Conservation (phyloP, 345 rosid genomes). For the Excoecaria cochinchinensis region DNA sequence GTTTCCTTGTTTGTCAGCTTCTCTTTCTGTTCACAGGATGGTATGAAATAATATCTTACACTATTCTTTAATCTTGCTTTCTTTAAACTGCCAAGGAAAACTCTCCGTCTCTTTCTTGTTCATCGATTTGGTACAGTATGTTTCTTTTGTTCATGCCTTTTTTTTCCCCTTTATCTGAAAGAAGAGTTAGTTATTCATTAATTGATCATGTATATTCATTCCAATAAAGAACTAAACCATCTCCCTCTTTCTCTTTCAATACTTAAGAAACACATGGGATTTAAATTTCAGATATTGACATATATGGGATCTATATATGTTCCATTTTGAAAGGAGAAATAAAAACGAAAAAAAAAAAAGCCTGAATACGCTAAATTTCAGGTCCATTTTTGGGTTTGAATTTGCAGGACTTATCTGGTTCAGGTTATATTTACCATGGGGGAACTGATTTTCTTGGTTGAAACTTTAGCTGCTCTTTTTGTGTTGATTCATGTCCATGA, state of each 20-base stretch:
- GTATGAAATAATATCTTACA: background rate
- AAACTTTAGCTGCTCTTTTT: background rate
- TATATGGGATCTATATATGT: background rate
- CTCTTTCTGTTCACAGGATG: slow-evolving; percentile 13
- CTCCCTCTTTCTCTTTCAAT: background rate
- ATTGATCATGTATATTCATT: background rate
- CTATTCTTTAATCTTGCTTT: background rate
- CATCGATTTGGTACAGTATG: background rate
- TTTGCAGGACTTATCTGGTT: slow-evolving; percentile 1
- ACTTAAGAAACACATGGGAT: background rate
- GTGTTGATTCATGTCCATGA: slow-evolving; percentile 7
- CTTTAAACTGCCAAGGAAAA: background rate
- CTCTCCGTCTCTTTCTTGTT: background rate
- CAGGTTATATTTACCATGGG: background rate
- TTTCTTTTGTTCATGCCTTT: background rate
- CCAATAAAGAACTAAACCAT: background rate
- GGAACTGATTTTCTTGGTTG: slow-evolving; percentile 8
- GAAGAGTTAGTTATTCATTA: background rate
- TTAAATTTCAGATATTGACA: background rate
- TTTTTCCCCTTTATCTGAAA: background rate
- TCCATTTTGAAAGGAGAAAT: background rate
- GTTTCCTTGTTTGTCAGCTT: slow-evolving; percentile 21
- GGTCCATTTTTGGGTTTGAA: slow-evolving; percentile 12
- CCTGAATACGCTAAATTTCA: slow-evolving; percentile 5
- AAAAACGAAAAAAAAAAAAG: background rate